Evolutionary conservation across 768 basidiomycete genomes (phyloP), one percentile per base, ranked within the genome.

Genomic region (Cantharellus cinnabarinus): DNA sequence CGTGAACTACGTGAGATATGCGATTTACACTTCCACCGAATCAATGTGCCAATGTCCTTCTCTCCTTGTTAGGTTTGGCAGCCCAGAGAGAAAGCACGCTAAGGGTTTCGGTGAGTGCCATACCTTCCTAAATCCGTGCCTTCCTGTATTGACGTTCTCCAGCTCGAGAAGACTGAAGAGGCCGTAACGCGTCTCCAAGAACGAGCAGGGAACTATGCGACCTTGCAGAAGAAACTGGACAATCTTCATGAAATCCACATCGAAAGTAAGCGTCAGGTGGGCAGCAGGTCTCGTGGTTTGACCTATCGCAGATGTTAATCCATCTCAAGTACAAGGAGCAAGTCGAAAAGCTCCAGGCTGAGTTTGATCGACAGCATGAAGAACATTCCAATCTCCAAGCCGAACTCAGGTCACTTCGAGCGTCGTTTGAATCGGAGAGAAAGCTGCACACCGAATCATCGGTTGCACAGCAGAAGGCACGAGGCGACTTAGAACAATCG

Each of bases 101-200:
- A 29, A 42, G 42, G 40, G 39, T 44, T 38, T 42, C 56, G 29
- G 60, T 60, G 34, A 5, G 58, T 39, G 5, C 40, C 40, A 7
- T 57, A 14, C 14, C 56, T 7, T 56, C 37, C 53, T 20, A 4
- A 34, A 35, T 38, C 35, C 40, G 48, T 4, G 20, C 37, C 34
- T 4, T n/a, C 38, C 34, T 34, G 34, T 40, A 14, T 4, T 37
- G 2, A 2, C 60, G 15, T n/a, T 15, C 20, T 14, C n/a, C 48
- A 62, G 61, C 52, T 62, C 37, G 61, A 62, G 5, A 62, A 50
- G 35, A 38, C 62, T 14, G 62, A 62, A 41, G 52, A 52, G 4
- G n/a, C 42, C n/a, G 20, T 61, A 37, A 52, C 51, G 15, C 34
- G 39, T 10, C 38, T n/a, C 15, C 3, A 39, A 40, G 61, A 62